Conservation (phyloP, 2,329 filamentous ascomycete genomes). For the Penicillium sp. region DNA sequence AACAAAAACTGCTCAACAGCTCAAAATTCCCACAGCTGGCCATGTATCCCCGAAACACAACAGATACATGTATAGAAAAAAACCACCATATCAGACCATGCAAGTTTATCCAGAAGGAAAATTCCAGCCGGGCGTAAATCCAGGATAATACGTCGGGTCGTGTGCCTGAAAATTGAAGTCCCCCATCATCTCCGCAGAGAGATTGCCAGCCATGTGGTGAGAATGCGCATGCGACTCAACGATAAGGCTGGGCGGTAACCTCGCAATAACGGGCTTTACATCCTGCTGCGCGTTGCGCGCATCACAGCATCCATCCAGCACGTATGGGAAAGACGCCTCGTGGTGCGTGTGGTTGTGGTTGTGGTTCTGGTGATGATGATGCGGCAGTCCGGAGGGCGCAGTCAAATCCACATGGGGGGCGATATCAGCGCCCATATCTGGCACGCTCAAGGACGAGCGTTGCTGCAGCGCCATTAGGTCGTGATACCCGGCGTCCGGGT, state of each 20-base stretch:
- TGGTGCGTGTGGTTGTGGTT: slow-evolving; percentile 9
- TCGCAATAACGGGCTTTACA: slow-evolving; percentile 16
- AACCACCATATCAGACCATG: not conserved
- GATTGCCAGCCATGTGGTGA: slow-evolving; percentile 16
- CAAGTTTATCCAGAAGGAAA: slow-evolving; percentile 15
- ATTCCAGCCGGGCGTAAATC: slow-evolving; percentile 22
- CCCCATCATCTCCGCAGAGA: slow-evolving; percentile 27
- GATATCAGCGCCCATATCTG: slow-evolving; percentile 19
- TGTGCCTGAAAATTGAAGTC: slow-evolving; percentile 28
- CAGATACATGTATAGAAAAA: no score
- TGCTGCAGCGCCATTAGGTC: slow-evolving; percentile 21
- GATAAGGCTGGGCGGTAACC: slow-evolving; percentile 16
- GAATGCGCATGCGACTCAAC: slow-evolving; percentile 7
- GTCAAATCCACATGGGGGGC: slow-evolving; percentile 15
- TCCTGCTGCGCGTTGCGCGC: slow-evolving; percentile 14
- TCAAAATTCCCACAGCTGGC: not conserved
- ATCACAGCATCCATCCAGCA: slow-evolving; percentile 18
- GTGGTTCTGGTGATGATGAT: no score
- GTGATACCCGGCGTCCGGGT: slow-evolving; percentile 22
- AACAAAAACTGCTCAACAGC: slow-evolving; percentile 18
- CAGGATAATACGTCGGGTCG: slow-evolving; percentile 20
- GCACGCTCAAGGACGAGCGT: slow-evolving; percentile 16
- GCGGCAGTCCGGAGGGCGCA: slow-evolving; percentile 5
- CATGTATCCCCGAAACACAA: not conserved
- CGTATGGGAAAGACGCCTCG: slow-evolving; percentile 28